These are phyloP conservation scores for Jatropha multifida DNA, from an alignment of 441 rosid genomes.

Conservation along the genomic window DNA sequence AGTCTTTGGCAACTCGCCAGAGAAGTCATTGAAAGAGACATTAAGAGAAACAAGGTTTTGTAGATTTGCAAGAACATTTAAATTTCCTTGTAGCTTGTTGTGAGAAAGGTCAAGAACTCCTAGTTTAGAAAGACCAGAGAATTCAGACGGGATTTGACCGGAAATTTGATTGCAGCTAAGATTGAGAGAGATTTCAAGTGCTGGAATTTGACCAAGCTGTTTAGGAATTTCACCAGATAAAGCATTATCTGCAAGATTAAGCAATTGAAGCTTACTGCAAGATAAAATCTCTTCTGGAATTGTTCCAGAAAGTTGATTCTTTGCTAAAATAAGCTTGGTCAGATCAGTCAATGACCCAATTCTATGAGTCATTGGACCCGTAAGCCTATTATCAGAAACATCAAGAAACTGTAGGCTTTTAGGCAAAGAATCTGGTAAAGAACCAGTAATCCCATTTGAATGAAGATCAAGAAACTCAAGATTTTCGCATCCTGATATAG, in stretches of 20 bases:
- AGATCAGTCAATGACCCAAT: constrained; percentile 66
- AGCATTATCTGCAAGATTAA: constrained; percentile 67
- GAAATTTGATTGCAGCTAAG: constrained; percentile 77
- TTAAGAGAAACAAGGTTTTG: constrained; percentile 86
- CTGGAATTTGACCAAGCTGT: constrained; percentile 67
- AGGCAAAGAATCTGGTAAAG: constrained; percentile 71
- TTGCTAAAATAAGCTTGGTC: constrained; percentile 71
- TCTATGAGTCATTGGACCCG: constrained; percentile 49
- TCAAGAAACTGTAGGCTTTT: constrained; percentile 64
- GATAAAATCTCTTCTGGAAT: constrained; percentile 73
- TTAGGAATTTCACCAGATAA: constrained; percentile 74
- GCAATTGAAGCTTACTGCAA: constrained; percentile 71
- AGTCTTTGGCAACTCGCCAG: constrained; percentile 77
- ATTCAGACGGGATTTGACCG: constrained; percentile 63
- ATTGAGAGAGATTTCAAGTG: constrained; percentile 79
- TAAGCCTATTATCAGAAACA: constrained; percentile 64
- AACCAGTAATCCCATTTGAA: constrained; percentile 71
- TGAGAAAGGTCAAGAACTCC: constrained; percentile 82
- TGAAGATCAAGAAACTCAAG: constrained; percentile 86
- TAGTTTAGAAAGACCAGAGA: constrained; percentile 71
- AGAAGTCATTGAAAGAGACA: constrained; percentile 80
- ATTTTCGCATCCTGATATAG: constrained; percentile 55
- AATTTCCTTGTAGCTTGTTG: constrained; percentile 63
- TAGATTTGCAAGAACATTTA: constrained; percentile 56
- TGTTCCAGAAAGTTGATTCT: constrained; percentile 62